Base-by-base conservation (phyloP, 306 rosid species). In the Dicorynia guianensis region DNA sequence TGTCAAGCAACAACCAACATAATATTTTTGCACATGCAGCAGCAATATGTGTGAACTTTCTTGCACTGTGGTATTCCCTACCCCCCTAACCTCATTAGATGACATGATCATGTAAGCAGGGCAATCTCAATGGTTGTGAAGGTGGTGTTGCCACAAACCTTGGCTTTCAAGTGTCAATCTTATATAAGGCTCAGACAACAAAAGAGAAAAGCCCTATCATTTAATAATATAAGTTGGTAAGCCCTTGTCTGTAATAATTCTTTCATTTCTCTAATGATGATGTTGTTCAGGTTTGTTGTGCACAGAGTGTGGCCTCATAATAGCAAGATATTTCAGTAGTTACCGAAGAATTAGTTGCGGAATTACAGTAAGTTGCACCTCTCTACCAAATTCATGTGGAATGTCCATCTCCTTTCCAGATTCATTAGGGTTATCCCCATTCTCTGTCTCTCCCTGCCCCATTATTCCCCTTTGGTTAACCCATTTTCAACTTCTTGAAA, bases 371-470 rank as follows among this genome's bases (percentile, higher is more conserved):
- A 25, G 30, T 25, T 25, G 30, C 30, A 25, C 30, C 30, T 1
- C 1, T 25, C 30, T 25, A 25, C 30, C 48, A 75, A 53, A 56
- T 34, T 35, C 69, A 81, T 75, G 85, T 63, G 85, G 78, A 75
- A 54, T 81, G 80, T 69, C 77, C 77, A 80, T 62, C 84, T 62
- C 30, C 75, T 77, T 75, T 81, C 70, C 81, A 76, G 47, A 68
- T 48, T 50, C 35, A 49, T 35, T 34, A 20, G 13, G 67, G 53
- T 65, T 74, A 80, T 49, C 48, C 77, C 42, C 62, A 75, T 69
- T 25, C 30, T 25, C n/a, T n/a, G n/a, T n/a, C n/a, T n/a, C n/a
- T n/a, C n/a, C n/a, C n/a, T n/a, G n/a, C n/a, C 85, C 85, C 78
- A 76, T 78, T 44, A 4, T 30, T 48, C 71, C 66, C 63, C 64